These are phyloP conservation scores for Starmera quercuum DNA, from an alignment of 805 yeast species.

Conservation along the genomic window DNA sequence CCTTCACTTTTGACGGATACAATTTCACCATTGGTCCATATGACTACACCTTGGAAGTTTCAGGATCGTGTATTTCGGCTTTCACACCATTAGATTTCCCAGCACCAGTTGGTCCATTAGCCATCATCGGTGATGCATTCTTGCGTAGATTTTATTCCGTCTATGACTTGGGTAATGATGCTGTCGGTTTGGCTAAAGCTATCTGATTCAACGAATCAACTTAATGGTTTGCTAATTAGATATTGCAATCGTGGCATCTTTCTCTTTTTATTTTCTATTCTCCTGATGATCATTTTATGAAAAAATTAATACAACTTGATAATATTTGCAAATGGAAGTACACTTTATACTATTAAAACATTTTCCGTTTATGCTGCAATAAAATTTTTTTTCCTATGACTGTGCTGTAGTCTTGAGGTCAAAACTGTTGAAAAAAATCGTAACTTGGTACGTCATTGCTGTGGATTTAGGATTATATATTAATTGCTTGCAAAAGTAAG, in stretches of 20 bases:
- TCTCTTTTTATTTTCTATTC: neutral
- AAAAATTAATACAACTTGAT: neutral
- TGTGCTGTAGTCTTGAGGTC: neutral
- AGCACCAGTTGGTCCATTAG: conserved; percentile 92
- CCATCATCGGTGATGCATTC: conserved; percentile 96
- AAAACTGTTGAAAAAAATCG: neutral
- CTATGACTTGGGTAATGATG: conserved; percentile 83
- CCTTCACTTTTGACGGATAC: conserved; percentile 82
- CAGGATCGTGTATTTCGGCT: conserved; percentile 94
- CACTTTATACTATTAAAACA: neutral
- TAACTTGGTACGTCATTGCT: neutral
- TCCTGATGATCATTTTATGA: neutral
- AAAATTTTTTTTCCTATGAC: neutral
- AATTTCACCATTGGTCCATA: conserved; percentile 85
- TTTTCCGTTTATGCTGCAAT: neutral
- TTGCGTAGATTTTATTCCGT: conserved; percentile 91
- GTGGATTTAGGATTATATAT: neutral
- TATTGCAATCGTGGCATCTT: neutral
- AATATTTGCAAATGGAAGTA: neutral
- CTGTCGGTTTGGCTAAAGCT: conserved; percentile 90
- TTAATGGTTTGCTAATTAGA: neutral
- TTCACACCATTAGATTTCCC: conserved; percentile 98
- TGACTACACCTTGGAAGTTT: conserved; percentile 90
- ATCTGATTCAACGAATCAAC: too few species aligned
- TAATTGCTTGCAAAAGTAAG: neutral